A percentile compares a stretch with the other conserved stretches of the same genome.
Conservation (phyloP, 176 grass and related monocot species). For the Dactylis glomerata region DNA sequence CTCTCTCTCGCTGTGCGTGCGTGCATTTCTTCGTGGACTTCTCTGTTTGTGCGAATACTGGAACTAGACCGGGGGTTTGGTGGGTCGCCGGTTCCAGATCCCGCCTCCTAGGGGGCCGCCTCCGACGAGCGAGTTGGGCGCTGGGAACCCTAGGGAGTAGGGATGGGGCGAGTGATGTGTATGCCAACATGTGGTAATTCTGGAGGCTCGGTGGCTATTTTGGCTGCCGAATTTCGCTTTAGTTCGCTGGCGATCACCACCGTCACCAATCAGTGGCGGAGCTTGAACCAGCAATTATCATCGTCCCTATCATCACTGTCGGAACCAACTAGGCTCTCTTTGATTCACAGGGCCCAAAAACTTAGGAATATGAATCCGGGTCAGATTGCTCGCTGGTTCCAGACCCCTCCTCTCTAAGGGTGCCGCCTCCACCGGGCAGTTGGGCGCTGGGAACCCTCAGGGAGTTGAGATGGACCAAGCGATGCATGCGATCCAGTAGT, state of each 20-base stretch:
- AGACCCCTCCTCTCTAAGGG: background rate
- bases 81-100: background rate
- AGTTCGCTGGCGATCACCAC: too few species aligned
- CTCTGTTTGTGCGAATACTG: background rate
- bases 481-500: too few species aligned
- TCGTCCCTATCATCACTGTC: background rate
- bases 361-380: too few species aligned
- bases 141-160: background rate
- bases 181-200: too few species aligned
- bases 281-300: background rate
- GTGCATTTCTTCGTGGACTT: too few species aligned
- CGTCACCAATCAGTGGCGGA: background rate
- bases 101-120: background rate
- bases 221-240: too few species aligned
- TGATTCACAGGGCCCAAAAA: too few species aligned
- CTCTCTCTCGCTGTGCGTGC: background rate
- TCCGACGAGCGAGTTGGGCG: background rate
- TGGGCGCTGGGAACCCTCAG: background rate
- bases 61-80: background rate
- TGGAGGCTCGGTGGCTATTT: too few species aligned
- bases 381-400: background rate
- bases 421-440: background rate
- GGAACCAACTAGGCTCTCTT: too few species aligned
- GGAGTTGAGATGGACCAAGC: too few species aligned
- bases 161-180: background rate